phyloP scores from a whole-genome alignment of 106 monocot genomes.

The Xerophyta viscosa region DNA sequence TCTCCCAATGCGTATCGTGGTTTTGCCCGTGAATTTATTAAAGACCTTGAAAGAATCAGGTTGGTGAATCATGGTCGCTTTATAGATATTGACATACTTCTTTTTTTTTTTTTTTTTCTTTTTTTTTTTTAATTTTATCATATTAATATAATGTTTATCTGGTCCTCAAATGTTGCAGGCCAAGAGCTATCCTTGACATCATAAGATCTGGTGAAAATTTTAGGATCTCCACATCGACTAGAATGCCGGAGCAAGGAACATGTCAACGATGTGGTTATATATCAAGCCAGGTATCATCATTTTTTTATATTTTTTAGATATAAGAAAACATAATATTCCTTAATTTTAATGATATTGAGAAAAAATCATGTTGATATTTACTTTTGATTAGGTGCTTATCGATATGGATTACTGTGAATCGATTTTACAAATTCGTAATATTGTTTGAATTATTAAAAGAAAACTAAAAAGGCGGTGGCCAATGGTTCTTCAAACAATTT shows the following conservation, averaged over 20 bases:
- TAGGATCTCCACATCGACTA: slow-evolving; percentile 78
- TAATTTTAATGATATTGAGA: too few relatives aligned
- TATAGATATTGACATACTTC: background rate
- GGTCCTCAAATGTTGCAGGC: slow-evolving; percentile 31
- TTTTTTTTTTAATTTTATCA: background rate
- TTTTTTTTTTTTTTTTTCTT: background rate
- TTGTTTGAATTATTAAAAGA: too few relatives aligned
- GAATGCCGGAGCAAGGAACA: slow-evolving; percentile 97
- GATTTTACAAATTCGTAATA: too few relatives aligned
- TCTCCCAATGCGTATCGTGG: slow-evolving; percentile 99
- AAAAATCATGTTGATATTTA: too few relatives aligned
- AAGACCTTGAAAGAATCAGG: slow-evolving; percentile 97
- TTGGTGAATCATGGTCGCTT: slow-evolving; percentile 5
- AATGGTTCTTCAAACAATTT: too few relatives aligned
- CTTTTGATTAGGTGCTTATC: too few relatives aligned
- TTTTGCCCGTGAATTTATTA: slow-evolving; percentile 98
- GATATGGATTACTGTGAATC: too few relatives aligned
- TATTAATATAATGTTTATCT: background rate
- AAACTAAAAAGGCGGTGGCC: too few relatives aligned
- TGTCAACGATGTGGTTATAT: slow-evolving; percentile 96
- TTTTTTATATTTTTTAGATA: too few relatives aligned
- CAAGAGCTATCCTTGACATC: slow-evolving; percentile 89
- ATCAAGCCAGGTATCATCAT: slow-evolving; percentile 78
- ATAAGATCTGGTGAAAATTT: slow-evolving; percentile 93
- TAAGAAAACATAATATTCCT: too few relatives aligned